Evolutionary conservation across 176 grass and related monocot species (phyloP), one percentile per base, ranked within the genome.

Genomic region (Thinopyrum elongatum): DNA sequence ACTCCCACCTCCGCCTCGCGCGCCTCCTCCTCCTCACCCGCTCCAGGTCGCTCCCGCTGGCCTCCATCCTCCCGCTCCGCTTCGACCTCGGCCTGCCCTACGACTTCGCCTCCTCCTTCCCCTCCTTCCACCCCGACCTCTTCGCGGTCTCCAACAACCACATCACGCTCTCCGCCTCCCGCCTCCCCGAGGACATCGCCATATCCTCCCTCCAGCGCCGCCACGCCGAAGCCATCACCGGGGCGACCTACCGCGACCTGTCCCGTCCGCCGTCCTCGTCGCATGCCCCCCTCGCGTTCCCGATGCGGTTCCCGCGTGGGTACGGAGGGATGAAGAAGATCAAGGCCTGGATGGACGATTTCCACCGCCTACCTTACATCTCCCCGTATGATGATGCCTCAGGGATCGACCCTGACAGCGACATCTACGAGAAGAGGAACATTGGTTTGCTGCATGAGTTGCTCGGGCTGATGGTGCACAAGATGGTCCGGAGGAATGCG

Each of bases 291-390:
- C 91, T 95, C 30, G 93, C 91, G 39, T 95, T 95, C 68, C 95
- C 95, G 38, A 98, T 98, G 95, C 89, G 87, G 8, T 95, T 98
- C 57, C 95, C 95, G 34, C 91, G 95, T 6, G 91, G 95, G 0
- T 98, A 98, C 84, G 95, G 95, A 41, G 73, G 84, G 75, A 98
- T 98, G 93, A 98, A 95, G 65, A 98, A 90, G 90, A 93, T 98
- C 65, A 95, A 93, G 83, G 87, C 87, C 2, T 98, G 95, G 95
- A 98, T 98, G 95, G 95, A 93, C 23, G 89, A 95, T 51, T 98
- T 95, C 84, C 95, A 98, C 62, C 83, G 89, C 8, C 90, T 98
- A 10, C 95, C 95, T n/a, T 98, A 98, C 86, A 87, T 98, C 58
- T 98, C 95, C 26, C 93, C 93, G 25, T 98, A 98, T 76, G 87